Percentiles rank a stretch among this genome's conserved stretches.
These are phyloP conservation scores for Iberis pinnata DNA, from an alignment of 345 rosid genomes.

Conservation along the genomic window DNA sequence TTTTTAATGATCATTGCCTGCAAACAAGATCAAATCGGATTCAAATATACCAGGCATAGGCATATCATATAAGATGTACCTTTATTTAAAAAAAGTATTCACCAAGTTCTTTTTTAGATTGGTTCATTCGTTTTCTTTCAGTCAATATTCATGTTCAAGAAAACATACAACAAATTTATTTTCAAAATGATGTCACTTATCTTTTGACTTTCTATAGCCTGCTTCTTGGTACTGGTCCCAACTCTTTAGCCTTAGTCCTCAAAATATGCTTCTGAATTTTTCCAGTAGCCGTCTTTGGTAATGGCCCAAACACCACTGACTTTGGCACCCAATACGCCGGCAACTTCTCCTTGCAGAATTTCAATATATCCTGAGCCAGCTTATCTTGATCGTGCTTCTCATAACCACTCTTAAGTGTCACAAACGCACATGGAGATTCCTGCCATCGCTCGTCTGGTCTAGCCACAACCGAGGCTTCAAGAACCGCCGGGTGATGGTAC, in stretches of 20 bases:
- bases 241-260: constrained; percentile 64
- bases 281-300: constrained; percentile 93
- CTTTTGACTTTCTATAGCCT: constrained; percentile 37
- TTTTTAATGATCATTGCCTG: no score
- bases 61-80: no score
- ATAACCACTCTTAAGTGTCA: constrained; percentile 52
- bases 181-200: neutral
- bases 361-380: constrained; percentile 57
- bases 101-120: no score
- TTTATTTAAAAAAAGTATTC: no score
- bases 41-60: no score
- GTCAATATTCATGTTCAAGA: no score
- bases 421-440: constrained; percentile 83
- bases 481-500: constrained; percentile 64
- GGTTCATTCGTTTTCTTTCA: no score
- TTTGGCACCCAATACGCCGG: constrained; percentile 89
- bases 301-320: constrained; percentile 68
- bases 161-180: no score
- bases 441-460: constrained; percentile 82
- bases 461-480: constrained; percentile 85
- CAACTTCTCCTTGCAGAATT: constrained; percentile 56
- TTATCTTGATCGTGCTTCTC: constrained; percentile 35
- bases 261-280: constrained; percentile 84
- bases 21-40: no score
- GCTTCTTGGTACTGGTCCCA: constrained; percentile 61